These are phyloP conservation scores for Stagonosporopsis chrysanthemi DNA, from an alignment of 2,329 filamentous ascomycete species.

Conservation along the genomic window DNA sequence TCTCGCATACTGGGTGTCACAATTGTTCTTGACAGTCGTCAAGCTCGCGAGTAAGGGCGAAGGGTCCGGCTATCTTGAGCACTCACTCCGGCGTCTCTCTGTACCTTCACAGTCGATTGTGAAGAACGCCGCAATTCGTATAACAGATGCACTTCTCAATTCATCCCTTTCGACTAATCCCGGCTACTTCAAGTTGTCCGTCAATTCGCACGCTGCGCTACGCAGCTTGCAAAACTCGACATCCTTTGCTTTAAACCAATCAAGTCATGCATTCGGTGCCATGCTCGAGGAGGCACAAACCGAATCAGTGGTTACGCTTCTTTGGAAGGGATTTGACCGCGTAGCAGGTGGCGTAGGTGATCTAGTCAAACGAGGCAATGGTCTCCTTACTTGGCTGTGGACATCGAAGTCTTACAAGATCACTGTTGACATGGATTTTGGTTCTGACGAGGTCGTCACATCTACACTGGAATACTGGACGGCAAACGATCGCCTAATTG, in stretches of 20 bases:
- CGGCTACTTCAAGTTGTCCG: conserved; percentile 47
- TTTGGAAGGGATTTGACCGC: conserved; percentile 28
- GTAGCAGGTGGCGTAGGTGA: conserved; percentile 22
- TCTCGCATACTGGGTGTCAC: conserved; percentile 53
- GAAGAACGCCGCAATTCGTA: conserved; percentile 45
- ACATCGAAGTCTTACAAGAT: conserved; percentile 48
- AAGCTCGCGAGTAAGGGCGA: conserved; percentile 30
- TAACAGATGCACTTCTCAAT: conserved; percentile 40
- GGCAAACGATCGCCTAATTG: conserved; percentile 67
- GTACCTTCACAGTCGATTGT: conserved; percentile 45
- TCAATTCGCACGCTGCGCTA: conserved; percentile 48
- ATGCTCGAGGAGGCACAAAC: conserved; percentile 37
- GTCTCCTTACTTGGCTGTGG: conserved; percentile 38
- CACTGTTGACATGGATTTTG: conserved; percentile 43
- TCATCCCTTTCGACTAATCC: conserved; percentile 39
- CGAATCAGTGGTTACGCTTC: conserved; percentile 27
- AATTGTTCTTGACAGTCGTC: conserved; percentile 36
- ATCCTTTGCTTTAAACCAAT: conserved; percentile 44
- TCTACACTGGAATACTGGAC: conserved; percentile 52
- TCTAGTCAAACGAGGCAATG: conserved; percentile 21
- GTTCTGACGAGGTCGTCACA: conserved; percentile 32
- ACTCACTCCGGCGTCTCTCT: conserved; percentile 32
- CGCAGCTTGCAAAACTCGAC: conserved; percentile 49
- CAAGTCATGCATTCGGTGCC: conserved; percentile 31
- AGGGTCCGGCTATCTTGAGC: conserved; percentile 27